These are phyloP conservation scores for Sugiyamaella americana DNA, from an alignment of 805 yeast species.

Conservation along the genomic window DNA sequence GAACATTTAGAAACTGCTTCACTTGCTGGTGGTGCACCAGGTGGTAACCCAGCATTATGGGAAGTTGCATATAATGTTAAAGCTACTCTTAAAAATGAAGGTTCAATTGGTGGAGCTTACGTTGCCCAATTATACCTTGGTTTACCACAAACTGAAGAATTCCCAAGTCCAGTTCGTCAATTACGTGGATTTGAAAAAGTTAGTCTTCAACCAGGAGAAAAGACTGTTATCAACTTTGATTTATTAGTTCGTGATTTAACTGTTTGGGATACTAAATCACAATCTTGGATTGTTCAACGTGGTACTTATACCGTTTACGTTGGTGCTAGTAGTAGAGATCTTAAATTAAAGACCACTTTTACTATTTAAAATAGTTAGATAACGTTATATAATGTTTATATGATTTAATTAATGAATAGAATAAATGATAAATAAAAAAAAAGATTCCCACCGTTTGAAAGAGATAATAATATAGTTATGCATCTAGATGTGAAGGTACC, in stretches of 20 bases:
- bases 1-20: slow-evolving; percentile 25
- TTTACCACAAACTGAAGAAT: slow-evolving; percentile 35
- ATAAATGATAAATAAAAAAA: no score
- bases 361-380: slow-evolving; percentile 8
- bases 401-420: no score
- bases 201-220: slow-evolving; percentile 38
- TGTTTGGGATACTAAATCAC: slow-evolving; percentile 49
- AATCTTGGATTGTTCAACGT: slow-evolving; percentile 53
- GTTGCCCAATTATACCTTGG: slow-evolving; percentile 52
- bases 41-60: slow-evolving; percentile 60
- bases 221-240: slow-evolving; percentile 37
- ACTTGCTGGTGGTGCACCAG: slow-evolving; percentile 38
- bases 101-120: slow-evolving; percentile 41
- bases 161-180: slow-evolving; percentile 47
- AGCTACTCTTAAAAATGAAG: slow-evolving; percentile 44
- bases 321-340: slow-evolving; percentile 33
- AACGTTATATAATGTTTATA: no score
- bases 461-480: no score
- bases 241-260: slow-evolving; percentile 49
- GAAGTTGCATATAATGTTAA: slow-evolving; percentile 42
- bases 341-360: slow-evolving; percentile 14
- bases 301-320: slow-evolving; percentile 50
- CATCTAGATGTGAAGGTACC: no score
- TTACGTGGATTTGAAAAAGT: slow-evolving; percentile 56
- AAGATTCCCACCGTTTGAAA: no score